phyloP scores from a whole-genome alignment of 2,329 filamentous ascomycete species.

The Leptographium flavum region DNA sequence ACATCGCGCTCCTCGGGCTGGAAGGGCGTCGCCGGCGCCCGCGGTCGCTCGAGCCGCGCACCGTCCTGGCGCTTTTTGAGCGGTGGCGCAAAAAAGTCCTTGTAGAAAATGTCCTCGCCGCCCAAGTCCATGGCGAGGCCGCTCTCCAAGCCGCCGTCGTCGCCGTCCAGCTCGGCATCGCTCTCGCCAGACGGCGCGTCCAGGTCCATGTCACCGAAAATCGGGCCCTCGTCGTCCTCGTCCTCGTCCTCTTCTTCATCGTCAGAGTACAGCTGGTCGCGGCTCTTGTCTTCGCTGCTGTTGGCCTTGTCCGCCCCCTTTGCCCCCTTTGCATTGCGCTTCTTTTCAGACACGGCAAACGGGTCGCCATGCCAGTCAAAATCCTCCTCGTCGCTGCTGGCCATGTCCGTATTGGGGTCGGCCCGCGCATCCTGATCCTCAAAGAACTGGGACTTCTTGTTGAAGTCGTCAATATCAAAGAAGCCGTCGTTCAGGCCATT shows the following conservation, averaged over 20 bases:
- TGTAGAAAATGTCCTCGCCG: constrained; percentile 80
- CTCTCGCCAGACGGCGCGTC: constrained; percentile 57
- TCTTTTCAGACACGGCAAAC: constrained; percentile 24
- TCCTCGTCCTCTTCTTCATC: constrained; percentile 18
- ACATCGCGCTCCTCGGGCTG: constrained; percentile 50
- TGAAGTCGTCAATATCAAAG: constrained; percentile 96
- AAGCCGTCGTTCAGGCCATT: constrained; percentile 92
- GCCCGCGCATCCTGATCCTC: constrained; percentile 73
- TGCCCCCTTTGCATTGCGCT: constrained; percentile 8
- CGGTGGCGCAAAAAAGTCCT: constrained; percentile 85
- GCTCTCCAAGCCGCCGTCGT: constrained; percentile 30
- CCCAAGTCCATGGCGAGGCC: constrained; percentile 33
- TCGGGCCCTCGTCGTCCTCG: constrained; percentile 56
- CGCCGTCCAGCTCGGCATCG: constrained; percentile 45
- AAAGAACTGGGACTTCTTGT: constrained; percentile 78
- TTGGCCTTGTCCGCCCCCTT: constrained; percentile 1
- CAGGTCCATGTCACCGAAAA: constrained; percentile 67
- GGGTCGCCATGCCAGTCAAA: constrained; percentile 73
- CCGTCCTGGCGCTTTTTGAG: constrained; percentile 52
- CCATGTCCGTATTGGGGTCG: constrained; percentile 58
- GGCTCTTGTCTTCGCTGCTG: neutral
- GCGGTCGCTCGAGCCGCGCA: constrained; percentile 29
- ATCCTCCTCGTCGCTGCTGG: constrained; percentile 70
- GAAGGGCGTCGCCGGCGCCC: constrained; percentile 38
- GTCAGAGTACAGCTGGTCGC: constrained; percentile 2